Evolutionary conservation across 2,329 filamentous ascomycete species (phyloP).

Genomic region (Trichoderma sp.): DNA sequence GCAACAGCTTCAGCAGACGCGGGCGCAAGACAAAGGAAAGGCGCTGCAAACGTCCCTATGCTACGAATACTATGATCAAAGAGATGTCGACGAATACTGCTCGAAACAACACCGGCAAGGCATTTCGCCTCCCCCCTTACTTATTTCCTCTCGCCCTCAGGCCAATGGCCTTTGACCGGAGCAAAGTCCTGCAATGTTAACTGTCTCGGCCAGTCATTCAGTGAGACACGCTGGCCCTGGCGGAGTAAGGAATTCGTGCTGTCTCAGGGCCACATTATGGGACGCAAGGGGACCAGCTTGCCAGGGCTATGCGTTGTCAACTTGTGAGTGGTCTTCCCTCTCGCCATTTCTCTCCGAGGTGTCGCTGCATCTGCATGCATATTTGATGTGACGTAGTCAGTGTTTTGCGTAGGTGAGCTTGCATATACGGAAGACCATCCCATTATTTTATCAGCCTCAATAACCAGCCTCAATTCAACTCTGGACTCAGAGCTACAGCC

Average conservation of each 20-base stretch:
- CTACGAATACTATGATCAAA: too few relatives aligned
- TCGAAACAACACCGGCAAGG: too few relatives aligned
- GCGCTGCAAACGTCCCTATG: too few relatives aligned
- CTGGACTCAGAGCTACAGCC: background rate
- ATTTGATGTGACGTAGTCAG: background rate
- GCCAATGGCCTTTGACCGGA: background rate
- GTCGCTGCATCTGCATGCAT: background rate
- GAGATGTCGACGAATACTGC: too few relatives aligned
- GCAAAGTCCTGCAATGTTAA: background rate
- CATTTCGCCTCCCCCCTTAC: background rate
- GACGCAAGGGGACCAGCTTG: background rate
- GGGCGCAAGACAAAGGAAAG: too few relatives aligned
- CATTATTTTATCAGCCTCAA: background rate
- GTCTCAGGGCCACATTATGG: background rate
- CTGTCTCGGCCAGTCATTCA: background rate
- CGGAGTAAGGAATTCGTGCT: slow-evolving; percentile 3
- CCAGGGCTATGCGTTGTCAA: background rate
- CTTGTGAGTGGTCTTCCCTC: background rate
- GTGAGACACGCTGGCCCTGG: background rate
- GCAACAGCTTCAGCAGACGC: background rate
- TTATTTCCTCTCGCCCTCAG: background rate
- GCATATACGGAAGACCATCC: background rate
- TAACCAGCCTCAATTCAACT: background rate
- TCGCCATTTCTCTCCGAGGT: background rate
- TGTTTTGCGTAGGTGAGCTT: background rate